Conservation (phyloP, 192 early-diverging fungal genomes). For the Gigaspora rosea region DNA sequence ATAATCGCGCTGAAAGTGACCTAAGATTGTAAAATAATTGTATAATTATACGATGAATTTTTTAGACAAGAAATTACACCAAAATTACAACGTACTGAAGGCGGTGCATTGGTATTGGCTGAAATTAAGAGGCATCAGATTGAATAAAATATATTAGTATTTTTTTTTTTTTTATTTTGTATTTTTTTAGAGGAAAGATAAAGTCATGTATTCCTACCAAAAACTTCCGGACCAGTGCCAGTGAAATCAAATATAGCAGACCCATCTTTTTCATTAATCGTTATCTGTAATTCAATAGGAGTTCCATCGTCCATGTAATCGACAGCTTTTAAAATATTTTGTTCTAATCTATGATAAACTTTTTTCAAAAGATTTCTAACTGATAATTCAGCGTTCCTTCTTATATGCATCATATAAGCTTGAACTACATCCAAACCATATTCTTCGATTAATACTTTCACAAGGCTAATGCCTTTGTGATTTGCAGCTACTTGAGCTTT, state of each 20-base stretch:
- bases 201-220: slow-evolving; percentile 71
- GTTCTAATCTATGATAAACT: slow-evolving; percentile 47
- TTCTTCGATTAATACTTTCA: slow-evolving; percentile 79
- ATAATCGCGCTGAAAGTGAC: slow-evolving; percentile 94
- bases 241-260: slow-evolving; percentile 90
- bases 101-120: slow-evolving; percentile 27
- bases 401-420: slow-evolving; percentile 94
- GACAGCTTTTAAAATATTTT: slow-evolving; percentile 44
- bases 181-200: neutral
- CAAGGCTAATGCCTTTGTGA: slow-evolving; percentile 85
- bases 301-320: slow-evolving; percentile 97
- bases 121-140: neutral
- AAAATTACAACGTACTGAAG: slow-evolving; percentile 41
- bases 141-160: neutral
- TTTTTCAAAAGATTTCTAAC: slow-evolving; percentile 77
- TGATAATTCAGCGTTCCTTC: slow-evolving; percentile 83
- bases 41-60: slow-evolving; percentile 4
- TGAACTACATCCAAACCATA: slow-evolving; percentile 87
- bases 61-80: slow-evolving; percentile 9
- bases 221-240: slow-evolving; percentile 86
- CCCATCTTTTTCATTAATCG: slow-evolving; percentile 72
- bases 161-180: neutral
- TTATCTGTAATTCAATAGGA: slow-evolving; percentile 71
- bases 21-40: slow-evolving; percentile 25
- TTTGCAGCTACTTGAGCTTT: slow-evolving; percentile 98